Evolutionary conservation across 164 flowering plant genomes (phyloP).

Genomic region (Macadamia tetraphylla): DNA sequence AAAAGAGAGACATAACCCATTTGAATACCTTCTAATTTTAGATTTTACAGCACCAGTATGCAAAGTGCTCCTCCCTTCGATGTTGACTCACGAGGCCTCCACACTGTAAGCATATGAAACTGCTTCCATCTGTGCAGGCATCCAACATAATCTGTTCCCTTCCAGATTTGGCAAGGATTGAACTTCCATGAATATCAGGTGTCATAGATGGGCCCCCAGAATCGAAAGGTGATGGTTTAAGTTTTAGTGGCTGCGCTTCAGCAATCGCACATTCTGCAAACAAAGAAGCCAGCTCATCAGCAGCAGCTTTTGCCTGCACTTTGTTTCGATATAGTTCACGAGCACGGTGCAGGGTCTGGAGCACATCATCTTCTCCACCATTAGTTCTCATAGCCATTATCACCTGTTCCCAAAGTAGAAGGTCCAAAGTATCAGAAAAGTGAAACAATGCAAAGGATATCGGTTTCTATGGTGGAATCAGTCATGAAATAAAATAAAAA

Average conservation of each 20-base stretch:
- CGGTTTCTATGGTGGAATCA: no score
- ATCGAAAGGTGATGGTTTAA: conserved; percentile 19
- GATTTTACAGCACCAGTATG: conserved; percentile 73
- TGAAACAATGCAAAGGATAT: no score
- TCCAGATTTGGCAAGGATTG: conserved; percentile 84
- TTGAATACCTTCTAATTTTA: conserved; percentile 16
- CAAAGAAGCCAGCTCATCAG: conserved; percentile 82
- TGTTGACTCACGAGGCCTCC: conserved; percentile 90
- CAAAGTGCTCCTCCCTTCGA: conserved; percentile 83
- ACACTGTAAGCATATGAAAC: conserved; percentile 88
- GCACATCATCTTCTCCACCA: conserved; percentile 81
- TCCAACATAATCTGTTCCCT: conserved; percentile 78
- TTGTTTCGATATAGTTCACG: conserved; percentile 63
- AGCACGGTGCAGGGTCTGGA: conserved; percentile 63
- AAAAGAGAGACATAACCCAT: neutral
- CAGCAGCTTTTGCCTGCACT: conserved; percentile 52
- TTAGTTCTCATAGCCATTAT: conserved; percentile 60
- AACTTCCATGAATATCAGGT: conserved; percentile 40
- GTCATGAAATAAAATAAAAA: no score
- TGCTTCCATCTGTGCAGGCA: conserved; percentile 92
- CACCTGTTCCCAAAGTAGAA: conserved; percentile 42
- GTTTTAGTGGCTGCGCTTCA: conserved; percentile 53
- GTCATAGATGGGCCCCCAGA: conserved; percentile 13
- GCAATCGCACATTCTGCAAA: conserved; percentile 99
- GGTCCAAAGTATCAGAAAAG: neutral